phyloP scores from a whole-genome alignment of 73 alveolate genomes.

The Uronychia setigera region DNA sequence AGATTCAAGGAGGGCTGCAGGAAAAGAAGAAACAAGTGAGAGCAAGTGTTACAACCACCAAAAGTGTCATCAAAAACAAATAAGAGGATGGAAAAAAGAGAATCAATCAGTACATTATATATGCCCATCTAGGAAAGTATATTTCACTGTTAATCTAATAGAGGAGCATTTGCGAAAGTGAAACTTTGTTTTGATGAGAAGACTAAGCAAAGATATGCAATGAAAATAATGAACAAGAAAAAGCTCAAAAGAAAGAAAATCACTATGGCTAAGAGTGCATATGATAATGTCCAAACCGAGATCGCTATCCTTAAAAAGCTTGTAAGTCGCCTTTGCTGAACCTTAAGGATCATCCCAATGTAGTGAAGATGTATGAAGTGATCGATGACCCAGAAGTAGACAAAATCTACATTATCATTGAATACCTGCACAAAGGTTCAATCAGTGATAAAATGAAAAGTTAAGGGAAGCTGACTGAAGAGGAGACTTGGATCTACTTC shows the following conservation, averaged over 20 bases:
- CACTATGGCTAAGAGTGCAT: slow-evolving; percentile 28
- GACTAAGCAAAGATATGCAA: slow-evolving; percentile 28
- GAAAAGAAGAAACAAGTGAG: background rate
- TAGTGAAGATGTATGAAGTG: slow-evolving; percentile 56
- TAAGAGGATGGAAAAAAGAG: slow-evolving; percentile 53
- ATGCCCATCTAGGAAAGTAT: slow-evolving; percentile 26
- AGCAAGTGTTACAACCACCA: background rate
- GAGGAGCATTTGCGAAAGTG: slow-evolving; percentile 49
- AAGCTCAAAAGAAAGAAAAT: slow-evolving; percentile 44
- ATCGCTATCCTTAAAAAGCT: slow-evolving; percentile 68
- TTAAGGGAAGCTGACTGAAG: background rate
- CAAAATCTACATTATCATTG: slow-evolving; percentile 62
- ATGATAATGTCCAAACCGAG: slow-evolving; percentile 36
- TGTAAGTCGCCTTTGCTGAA: background rate
- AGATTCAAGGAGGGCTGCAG: background rate
- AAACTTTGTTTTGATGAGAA: slow-evolving; percentile 35
- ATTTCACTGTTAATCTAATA: background rate
- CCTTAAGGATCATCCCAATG: slow-evolving; percentile 43
- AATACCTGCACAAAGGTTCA: slow-evolving; percentile 50
- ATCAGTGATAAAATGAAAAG: background rate
- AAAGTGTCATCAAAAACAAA: background rate
- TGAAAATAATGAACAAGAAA: slow-evolving; percentile 50
- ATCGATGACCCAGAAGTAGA: slow-evolving; percentile 58
- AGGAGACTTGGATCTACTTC: slow-evolving; percentile 36
- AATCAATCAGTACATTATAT: slow-evolving; percentile 41